Evolutionary conservation across 441 rosid genomes (phyloP).

Genomic region (Corymbia citriodora): DNA sequence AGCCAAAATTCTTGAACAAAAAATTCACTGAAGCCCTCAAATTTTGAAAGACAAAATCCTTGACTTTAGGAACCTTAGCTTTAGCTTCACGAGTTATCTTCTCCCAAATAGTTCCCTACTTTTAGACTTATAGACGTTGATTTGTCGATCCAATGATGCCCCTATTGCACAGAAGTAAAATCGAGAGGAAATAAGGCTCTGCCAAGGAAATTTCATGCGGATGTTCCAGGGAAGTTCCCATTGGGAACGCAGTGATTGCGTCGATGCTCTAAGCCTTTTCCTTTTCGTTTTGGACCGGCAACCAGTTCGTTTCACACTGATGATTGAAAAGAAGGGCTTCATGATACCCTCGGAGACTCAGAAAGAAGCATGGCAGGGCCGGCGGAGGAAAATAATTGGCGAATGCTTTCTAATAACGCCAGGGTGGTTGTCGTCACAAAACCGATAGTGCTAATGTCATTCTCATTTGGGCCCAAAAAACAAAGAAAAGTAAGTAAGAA

Average conservation of each 20-base stretch:
- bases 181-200: too few relatives aligned
- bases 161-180: too few relatives aligned
- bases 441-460: too few relatives aligned
- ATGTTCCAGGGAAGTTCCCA: background rate
- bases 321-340: background rate
- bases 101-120: background rate
- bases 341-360: background rate
- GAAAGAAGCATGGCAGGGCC: background rate
- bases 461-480: too few relatives aligned
- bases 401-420: background rate
- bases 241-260: background rate
- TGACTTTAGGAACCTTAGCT: background rate
- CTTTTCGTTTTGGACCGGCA: background rate
- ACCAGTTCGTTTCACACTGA: background rate
- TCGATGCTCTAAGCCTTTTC: background rate
- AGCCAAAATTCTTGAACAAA: background rate
- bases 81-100: background rate
- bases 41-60: background rate
- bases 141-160: too few relatives aligned
- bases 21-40: background rate
- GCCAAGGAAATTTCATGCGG: background rate
- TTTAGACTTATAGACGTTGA: background rate
- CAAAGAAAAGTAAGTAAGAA: too few relatives aligned
- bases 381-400: background rate
- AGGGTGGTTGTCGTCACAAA: background rate